Evolutionary conservation across 2,329 filamentous ascomycete species (phyloP).

Genomic region (Parastagonospora avenae): DNA sequence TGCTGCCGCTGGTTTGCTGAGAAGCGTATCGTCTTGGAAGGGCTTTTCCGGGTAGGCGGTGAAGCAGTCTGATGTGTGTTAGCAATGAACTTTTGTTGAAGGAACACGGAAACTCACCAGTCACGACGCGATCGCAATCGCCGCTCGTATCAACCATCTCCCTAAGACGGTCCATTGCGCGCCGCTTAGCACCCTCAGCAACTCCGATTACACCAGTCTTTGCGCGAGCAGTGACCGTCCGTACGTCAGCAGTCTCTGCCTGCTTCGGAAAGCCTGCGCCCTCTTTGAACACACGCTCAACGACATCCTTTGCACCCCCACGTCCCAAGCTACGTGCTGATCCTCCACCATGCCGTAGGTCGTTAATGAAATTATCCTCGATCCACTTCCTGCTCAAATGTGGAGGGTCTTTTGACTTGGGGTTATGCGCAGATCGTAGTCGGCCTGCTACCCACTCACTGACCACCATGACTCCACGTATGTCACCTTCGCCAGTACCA

Average conservation of each 20-base stretch:
- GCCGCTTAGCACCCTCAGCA: slow-evolving; percentile 72
- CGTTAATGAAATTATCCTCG: slow-evolving; percentile 70
- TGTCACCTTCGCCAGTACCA: slow-evolving; percentile 72
- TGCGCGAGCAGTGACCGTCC: slow-evolving; percentile 60
- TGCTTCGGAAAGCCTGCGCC: slow-evolving; percentile 76
- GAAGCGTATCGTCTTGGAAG: slow-evolving; percentile 89
- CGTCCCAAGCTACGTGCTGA: slow-evolving; percentile 73
- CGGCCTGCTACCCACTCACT: slow-evolving; percentile 84
- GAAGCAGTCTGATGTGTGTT: slow-evolving; percentile 68
- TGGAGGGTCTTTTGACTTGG: slow-evolving; percentile 45
- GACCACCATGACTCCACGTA: slow-evolving; percentile 83
- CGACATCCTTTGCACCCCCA: slow-evolving; percentile 74
- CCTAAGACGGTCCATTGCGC: slow-evolving; percentile 71
- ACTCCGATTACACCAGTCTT: slow-evolving; percentile 62
- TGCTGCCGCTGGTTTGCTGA: slow-evolving; percentile 83
- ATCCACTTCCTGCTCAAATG: slow-evolving; percentile 76
- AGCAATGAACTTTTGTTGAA: slow-evolving; percentile 3
- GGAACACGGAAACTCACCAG: slow-evolving; percentile 45
- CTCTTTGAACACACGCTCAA: slow-evolving; percentile 77
- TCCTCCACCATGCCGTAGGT: slow-evolving; percentile 72
- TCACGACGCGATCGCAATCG: slow-evolving; percentile 77
- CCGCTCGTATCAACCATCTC: slow-evolving; percentile 81
- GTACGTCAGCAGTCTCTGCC: slow-evolving; percentile 53
- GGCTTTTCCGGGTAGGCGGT: slow-evolving; percentile 82
- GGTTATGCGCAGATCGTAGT: slow-evolving; percentile 56